A percentile compares a stretch with the other conserved stretches of the same genome.
These are phyloP conservation scores for Cryptococcus neoformans DNA, from an alignment of 1,284 basidiomycete genomes.

Conservation along the genomic window DNA sequence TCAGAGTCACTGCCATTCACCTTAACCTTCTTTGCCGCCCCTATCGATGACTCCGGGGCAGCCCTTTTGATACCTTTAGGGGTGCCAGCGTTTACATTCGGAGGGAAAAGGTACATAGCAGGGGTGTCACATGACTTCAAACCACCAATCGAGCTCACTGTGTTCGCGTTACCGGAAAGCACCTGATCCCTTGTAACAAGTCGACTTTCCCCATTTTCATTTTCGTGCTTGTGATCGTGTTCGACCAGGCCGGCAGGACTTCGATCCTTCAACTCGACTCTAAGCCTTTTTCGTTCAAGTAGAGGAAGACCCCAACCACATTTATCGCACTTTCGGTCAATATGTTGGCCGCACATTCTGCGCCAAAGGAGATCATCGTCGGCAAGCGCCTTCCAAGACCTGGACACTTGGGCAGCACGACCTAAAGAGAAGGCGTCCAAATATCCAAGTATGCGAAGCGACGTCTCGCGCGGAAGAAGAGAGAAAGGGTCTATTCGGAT, in stretches of 20 bases:
- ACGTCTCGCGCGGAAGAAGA: slow-evolving; percentile 86
- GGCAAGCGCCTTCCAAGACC: slow-evolving; percentile 80
- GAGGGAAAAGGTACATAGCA: slow-evolving; percentile 2
- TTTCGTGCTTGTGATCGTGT: slow-evolving; percentile 32
- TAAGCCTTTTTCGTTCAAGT: slow-evolving; percentile 58
- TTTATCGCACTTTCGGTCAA: slow-evolving; percentile 94
- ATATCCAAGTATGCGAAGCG: slow-evolving; percentile 83
- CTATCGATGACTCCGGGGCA: too few relatives aligned
- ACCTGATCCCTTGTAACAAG: slow-evolving; percentile 13
- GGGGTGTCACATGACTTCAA: slow-evolving; percentile 14
- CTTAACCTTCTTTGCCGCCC: too few relatives aligned
- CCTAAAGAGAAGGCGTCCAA: slow-evolving; percentile 96
- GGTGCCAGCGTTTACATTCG: not conserved
- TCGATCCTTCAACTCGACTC: slow-evolving; percentile 46
- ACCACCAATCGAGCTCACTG: not conserved
- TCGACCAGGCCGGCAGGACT: slow-evolving; percentile 40
- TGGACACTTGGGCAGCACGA: slow-evolving; percentile 89
- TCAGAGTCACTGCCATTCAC: slow-evolving; percentile 29
- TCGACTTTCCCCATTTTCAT: slow-evolving; percentile 11
- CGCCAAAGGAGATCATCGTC: slow-evolving; percentile 97
- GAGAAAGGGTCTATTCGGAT: slow-evolving; percentile 95
- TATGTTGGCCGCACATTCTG: slow-evolving; percentile 97
- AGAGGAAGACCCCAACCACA: slow-evolving; percentile 97
- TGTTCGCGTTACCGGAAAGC: slow-evolving; percentile 4
- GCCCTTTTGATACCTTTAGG: slow-evolving; percentile 15